Base-by-base conservation (phyloP, 106 monocot species). In the Agapanthus africanus region DNA sequence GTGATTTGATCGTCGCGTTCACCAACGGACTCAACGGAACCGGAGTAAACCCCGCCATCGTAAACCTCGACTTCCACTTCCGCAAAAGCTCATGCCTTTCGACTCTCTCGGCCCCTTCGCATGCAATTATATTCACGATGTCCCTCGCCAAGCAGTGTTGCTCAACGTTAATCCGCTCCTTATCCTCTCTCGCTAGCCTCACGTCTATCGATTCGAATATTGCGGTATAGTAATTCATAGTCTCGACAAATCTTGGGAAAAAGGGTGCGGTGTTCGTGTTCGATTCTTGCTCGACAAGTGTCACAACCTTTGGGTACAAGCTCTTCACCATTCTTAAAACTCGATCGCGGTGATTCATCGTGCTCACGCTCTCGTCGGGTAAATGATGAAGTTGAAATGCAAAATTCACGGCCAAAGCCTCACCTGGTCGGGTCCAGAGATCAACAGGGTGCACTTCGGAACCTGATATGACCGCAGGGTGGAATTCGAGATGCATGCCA, bases 101-200 rank as follows among this genome's bases (percentile, higher is more conserved):
- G 9, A 91, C 77, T 57, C 95, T 80, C 42, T 95, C 95, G 0
- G 77, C 77, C 21, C 88, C 95, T 54, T 95, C 95, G 35, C 95
- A 95, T 23, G 95, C 95, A 27, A 95, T 78, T 40, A 91, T 83
- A 60, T 95, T 95, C 23, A 95, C 95, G 30, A 95, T 95, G 50
- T 95, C 95, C 56, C 91, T 83, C 2, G 95, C 95, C 46, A 95
- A 71, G 76, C 95, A 91, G 70, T 95, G 94, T 79, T 95, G 94
- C 70, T 95, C 94, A 16, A 85, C 83, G 37, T 51, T 85, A 25
- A 95, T 91, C 14, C 95, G 59, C 30, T 91, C 81, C 79, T 71
- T 91, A 78, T 80, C 68, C 4, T 91, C 91, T 36, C 91, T 79
- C 28, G 77, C 64, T 14, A 85, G 77, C 15, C 71, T 77, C 44